Base-by-base conservation (phyloP, 1,284 basidiomycete species). In the Heimioporus retisporus region DNA sequence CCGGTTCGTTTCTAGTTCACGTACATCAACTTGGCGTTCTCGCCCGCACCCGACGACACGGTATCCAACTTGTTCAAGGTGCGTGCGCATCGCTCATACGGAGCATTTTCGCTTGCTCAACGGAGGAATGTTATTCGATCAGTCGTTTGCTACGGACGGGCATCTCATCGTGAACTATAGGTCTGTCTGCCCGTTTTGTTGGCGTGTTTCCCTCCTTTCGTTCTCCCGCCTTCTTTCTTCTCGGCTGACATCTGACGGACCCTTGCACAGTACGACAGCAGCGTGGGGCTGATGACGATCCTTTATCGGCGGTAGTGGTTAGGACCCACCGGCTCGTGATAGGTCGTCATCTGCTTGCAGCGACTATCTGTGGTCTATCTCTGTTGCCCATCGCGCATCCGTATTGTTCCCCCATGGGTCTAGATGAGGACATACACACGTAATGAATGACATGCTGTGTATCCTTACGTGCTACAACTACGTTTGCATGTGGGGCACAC, bases 1-100 rank as follows among this genome's bases (percentile, higher is more conserved):
- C n/a, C n/a, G 16, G 44, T 2, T 50, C n/a, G 14, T 8, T 16
- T 3, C 54, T 61, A 46, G 97, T 98, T 98, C 81, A 95, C 96
- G 8, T 99, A 99, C 79, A 98, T 99, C 84, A 99, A 99, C 76
- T 86, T 96, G n/a, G 95, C 97, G 0, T 99, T 99, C 79, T 91
- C 92, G 15, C 94, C 93, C 44, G 91, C 94, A 2, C 93, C 93
- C 0, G 94, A 95, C 75, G 94, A 95, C 74, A 92, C 91, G 0
- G 93, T 95, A 7, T 91, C 94, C 1, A 98, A 97, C 77, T 82
- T 96, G 58, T 96, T 88, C 86, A 95, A 95, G 82, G 93, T 92
- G 71, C 14, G 69, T 55, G 40, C 14, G 40, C 14, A 60, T 19
- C 4, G 15, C 10, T 21, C n/a, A 15, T 1, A 2, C 53, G 5